phyloP scores from a whole-genome alignment of 768 basidiomycete genomes.

The Serendipita vermifera region DNA sequence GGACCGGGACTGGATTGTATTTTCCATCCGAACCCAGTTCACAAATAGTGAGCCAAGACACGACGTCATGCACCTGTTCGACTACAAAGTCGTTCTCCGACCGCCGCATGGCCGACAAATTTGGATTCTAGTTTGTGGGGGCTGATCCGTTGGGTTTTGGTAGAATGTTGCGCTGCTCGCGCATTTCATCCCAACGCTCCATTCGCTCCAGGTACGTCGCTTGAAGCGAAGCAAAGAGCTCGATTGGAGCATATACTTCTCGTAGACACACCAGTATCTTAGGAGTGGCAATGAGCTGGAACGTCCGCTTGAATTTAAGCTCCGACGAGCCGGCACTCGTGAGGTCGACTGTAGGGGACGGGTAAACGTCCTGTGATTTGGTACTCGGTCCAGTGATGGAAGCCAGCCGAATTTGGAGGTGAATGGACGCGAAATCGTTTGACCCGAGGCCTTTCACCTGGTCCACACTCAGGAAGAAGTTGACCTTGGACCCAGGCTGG shows the following conservation, averaged over 20 bases:
- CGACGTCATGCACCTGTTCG: conserved; percentile 78
- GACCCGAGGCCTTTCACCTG: conserved; percentile 77
- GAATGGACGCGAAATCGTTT: conserved; percentile 73
- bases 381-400: conserved; percentile 66
- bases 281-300: conserved; percentile 61
- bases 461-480: conserved; percentile 76
- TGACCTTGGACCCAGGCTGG: conserved; percentile 63
- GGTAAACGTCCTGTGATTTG: conserved; percentile 66
- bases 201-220: conserved; percentile 77
- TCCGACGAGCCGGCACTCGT: conserved; percentile 58
- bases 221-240: conserved; percentile 75
- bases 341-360: conserved; percentile 62
- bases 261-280: conserved; percentile 61
- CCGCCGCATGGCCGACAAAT: conserved; percentile 68
- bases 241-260: conserved; percentile 69
- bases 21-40: conserved; percentile 77
- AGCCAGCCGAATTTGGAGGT: conserved; percentile 78
- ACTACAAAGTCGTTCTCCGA: conserved; percentile 86
- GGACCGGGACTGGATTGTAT: conserved; percentile 66
- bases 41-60: conserved; percentile 71
- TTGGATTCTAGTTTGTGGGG: no score
- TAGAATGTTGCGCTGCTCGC: conserved; percentile 53
- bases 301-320: conserved; percentile 69
- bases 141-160: no score
- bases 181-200: conserved; percentile 87